phyloP scores from a whole-genome alignment of 2,329 filamentous ascomycete species.

The Sarocladium brachiariae region DNA sequence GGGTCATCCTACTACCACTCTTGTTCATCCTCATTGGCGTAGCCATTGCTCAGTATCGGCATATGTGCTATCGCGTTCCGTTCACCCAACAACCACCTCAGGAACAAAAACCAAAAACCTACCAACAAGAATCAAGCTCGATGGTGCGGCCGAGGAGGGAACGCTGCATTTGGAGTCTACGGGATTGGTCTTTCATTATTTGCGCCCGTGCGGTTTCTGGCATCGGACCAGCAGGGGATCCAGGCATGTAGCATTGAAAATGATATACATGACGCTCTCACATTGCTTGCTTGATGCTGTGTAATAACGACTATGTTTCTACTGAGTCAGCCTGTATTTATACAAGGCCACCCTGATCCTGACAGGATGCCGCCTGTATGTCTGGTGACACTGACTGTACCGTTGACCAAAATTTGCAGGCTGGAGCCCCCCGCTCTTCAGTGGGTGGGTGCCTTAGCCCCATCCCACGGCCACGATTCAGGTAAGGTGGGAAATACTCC shows the following conservation, averaged over 20 bases:
- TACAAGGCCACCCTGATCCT: too few species aligned
- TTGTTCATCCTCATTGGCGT: background rate
- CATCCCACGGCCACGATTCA: too few species aligned
- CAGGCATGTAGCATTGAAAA: slow-evolving; percentile 53
- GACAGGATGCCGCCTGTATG: too few species aligned
- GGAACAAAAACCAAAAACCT: background rate
- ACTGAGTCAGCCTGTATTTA: too few species aligned
- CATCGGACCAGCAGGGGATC: slow-evolving; percentile 43
- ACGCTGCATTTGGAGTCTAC: slow-evolving; percentile 55
- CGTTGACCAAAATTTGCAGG: too few species aligned
- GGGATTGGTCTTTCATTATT: slow-evolving; percentile 46
- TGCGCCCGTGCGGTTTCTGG: slow-evolving; percentile 35
- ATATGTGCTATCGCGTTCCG: background rate
- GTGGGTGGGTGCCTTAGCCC: too few species aligned
- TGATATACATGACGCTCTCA: slow-evolving; percentile 42
- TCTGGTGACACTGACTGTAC: too few species aligned
- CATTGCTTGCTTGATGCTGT: too few species aligned
- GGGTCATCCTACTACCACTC: background rate
- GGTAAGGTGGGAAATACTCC: too few species aligned
- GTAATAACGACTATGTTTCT: too few species aligned
- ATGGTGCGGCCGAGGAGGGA: slow-evolving; percentile 35
- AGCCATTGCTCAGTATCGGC: background rate
- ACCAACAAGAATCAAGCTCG: slow-evolving; percentile 26
- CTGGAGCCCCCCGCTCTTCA: too few species aligned
- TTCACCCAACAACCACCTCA: background rate